These are phyloP conservation scores for Hansenula anomala DNA, from an alignment of 1,139 yeast genomes.

Conservation along the genomic window DNA sequence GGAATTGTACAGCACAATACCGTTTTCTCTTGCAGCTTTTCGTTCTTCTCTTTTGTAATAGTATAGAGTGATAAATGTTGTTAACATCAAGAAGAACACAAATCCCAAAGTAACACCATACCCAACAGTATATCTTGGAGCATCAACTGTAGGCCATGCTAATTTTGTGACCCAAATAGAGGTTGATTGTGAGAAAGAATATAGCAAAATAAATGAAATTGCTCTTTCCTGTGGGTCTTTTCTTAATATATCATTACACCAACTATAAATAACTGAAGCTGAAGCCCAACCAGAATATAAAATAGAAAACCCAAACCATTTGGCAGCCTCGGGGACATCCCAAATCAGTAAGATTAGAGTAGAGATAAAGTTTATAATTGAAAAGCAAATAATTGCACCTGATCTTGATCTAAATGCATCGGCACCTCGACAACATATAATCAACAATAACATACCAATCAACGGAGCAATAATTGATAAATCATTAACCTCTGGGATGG, in stretches of 20 bases:
- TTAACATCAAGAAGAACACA: conserved; percentile 41
- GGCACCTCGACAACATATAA: conserved; percentile 24
- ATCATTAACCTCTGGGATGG: conserved; percentile 28
- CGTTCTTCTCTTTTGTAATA: conserved; percentile 56
- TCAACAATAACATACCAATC: conserved; percentile 28
- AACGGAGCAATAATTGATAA: conserved; percentile 28
- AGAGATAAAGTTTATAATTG: conserved; percentile 29
- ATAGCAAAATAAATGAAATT: conserved; percentile 30
- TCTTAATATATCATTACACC: conserved; percentile 30
- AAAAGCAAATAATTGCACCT: conserved; percentile 37
- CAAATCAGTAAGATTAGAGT: conserved; percentile 41
- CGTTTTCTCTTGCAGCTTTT: conserved; percentile 43
- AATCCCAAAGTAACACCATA: conserved; percentile 36
- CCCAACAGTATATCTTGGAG: conserved; percentile 49
- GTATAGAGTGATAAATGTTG: conserved; percentile 49
- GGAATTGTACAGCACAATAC: conserved; percentile 44
- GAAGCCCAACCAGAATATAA: conserved; percentile 31
- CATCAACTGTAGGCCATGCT: conserved; percentile 53
- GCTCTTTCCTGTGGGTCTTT: conserved; percentile 32
- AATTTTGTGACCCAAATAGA: conserved; percentile 32
- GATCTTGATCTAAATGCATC: conserved; percentile 27
- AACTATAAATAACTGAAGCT: conserved; percentile 31
- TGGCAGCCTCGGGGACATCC: conserved; percentile 31
- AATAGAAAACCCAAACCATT: conserved; percentile 31
- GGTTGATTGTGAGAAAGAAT: conserved; percentile 30